These are phyloP conservation scores for Trapa bicornis DNA, from an alignment of 345 rosid genomes.

Conservation along the genomic window DNA sequence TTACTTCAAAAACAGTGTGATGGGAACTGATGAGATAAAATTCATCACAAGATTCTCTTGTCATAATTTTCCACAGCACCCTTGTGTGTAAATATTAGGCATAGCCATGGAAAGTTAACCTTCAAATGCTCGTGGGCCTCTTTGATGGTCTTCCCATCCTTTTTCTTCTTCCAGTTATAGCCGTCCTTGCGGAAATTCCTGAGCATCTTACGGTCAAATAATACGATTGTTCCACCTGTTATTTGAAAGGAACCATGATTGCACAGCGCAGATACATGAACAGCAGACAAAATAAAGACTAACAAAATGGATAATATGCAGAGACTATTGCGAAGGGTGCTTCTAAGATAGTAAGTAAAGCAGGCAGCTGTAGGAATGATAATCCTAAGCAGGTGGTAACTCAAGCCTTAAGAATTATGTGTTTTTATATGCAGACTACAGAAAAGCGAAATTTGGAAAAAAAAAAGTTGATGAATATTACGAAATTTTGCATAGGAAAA, in stretches of 20 bases:
- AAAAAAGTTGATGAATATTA: not conserved
- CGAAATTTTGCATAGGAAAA: not conserved
- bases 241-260: conserved; percentile 7
- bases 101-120: conserved; percentile 28
- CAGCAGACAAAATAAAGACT: not conserved
- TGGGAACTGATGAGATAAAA: conserved; percentile 1
- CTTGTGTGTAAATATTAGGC: not conserved
- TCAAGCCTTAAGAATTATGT: not conserved
- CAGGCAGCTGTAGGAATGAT: not conserved
- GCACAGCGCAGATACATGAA: not conserved
- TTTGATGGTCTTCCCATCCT: conserved; percentile 93
- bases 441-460: not conserved
- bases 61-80: not conserved
- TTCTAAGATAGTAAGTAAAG: not conserved
- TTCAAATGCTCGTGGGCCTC: conserved; percentile 99
- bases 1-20: not conserved
- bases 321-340: not conserved
- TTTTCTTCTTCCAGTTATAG: conserved; percentile 98
- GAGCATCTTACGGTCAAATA: conserved; percentile 91
- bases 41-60: not conserved
- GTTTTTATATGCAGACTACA: not conserved
- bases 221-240: conserved; percentile 66
- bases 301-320: not conserved
- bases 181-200: conserved; percentile 98
- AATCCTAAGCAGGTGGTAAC: not conserved